Evolutionary conservation across 805 yeast genomes (phyloP).

Genomic region (Kodamaea laetipori): DNA sequence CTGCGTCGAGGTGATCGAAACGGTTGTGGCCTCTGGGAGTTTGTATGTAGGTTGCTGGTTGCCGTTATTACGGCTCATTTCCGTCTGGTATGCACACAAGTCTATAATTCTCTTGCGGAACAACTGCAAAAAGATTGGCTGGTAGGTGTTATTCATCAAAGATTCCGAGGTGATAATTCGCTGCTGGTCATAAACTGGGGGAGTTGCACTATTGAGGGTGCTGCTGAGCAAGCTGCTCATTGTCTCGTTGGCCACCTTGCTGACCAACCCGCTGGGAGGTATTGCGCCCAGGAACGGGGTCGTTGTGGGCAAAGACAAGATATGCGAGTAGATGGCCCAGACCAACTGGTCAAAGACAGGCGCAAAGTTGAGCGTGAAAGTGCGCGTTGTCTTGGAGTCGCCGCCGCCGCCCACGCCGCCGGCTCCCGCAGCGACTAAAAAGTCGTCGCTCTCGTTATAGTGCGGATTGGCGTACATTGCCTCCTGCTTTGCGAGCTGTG

Average conservation of each 20-base stretch:
- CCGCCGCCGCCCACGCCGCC: constrained; percentile 9
- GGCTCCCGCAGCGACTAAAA: constrained; percentile 43
- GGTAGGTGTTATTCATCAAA: constrained; percentile 32
- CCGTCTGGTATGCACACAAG: constrained; percentile 30
- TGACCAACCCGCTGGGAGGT: constrained; percentile 48
- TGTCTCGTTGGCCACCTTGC: constrained; percentile 46
- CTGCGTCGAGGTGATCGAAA: constrained; percentile 20
- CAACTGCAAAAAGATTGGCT: constrained; percentile 43
- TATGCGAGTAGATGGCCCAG: constrained; percentile 34
- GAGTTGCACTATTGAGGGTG: constrained; percentile 17
- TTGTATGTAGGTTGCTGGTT: constrained; percentile 12
- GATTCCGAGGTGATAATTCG: constrained; percentile 34
- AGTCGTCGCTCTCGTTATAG: constrained; percentile 44
- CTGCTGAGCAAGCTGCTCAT: constrained; percentile 28
- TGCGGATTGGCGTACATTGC: constrained; percentile 33
- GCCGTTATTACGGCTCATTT: constrained; percentile 13
- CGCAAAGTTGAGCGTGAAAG: constrained; percentile 39
- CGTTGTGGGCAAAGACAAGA: constrained; percentile 45
- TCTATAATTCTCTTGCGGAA: constrained; percentile 44
- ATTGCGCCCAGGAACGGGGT: constrained; percentile 45
- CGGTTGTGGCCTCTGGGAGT: constrained; percentile 29
- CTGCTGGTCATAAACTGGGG: constrained; percentile 36
- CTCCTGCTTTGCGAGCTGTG: constrained; percentile 10
- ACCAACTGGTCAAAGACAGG: constrained; percentile 39
- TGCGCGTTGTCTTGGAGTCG: constrained; percentile 21